Evolutionary conservation across 1,284 basidiomycete genomes (phyloP).

Genomic region (Trametes polyzona): DNA sequence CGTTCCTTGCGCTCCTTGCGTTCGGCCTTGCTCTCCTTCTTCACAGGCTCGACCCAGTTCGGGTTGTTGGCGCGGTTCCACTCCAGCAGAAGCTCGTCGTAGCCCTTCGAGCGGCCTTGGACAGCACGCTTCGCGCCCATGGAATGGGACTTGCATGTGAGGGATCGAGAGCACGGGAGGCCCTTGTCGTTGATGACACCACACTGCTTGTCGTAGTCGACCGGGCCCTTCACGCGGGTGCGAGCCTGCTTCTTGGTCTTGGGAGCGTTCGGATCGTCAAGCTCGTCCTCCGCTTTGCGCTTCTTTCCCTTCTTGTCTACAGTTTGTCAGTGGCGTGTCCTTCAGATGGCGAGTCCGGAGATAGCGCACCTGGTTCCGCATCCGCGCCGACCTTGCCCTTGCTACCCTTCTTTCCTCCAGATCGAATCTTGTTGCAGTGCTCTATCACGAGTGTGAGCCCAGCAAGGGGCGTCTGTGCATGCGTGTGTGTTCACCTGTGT

Average conservation of each 20-base stretch:
- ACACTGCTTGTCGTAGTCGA: constrained; percentile 93
- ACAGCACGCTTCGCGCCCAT: constrained; percentile 97
- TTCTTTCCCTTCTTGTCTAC: constrained; percentile 60
- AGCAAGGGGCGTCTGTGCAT: neutral
- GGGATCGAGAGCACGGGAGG: constrained; percentile 91
- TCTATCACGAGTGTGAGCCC: constrained; percentile 43
- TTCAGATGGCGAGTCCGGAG: neutral
- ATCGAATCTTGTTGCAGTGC: constrained; percentile 64
- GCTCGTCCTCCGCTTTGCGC: constrained; percentile 71
- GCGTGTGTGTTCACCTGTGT: constrained; percentile 59
- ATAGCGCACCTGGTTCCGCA: constrained; percentile 21
- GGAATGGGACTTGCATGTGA: constrained; percentile 98
- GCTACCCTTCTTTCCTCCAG: constrained; percentile 54
- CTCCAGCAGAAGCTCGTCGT: constrained; percentile 88
- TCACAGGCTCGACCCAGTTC: constrained; percentile 92
- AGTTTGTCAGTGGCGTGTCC: neutral
- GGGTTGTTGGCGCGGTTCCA: constrained; percentile 95
- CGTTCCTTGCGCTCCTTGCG: constrained; percentile 79
- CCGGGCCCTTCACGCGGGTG: constrained; percentile 80
- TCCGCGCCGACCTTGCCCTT: constrained; percentile 52
- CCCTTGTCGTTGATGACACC: constrained; percentile 98
- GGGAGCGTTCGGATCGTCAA: constrained; percentile 60
- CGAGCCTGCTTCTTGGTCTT: constrained; percentile 80
- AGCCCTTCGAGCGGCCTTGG: constrained; percentile 81
- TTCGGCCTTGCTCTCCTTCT: constrained; percentile 80